Base-by-base conservation (phyloP, 345 rosid species). In the Clarkia xantiana region DNA sequence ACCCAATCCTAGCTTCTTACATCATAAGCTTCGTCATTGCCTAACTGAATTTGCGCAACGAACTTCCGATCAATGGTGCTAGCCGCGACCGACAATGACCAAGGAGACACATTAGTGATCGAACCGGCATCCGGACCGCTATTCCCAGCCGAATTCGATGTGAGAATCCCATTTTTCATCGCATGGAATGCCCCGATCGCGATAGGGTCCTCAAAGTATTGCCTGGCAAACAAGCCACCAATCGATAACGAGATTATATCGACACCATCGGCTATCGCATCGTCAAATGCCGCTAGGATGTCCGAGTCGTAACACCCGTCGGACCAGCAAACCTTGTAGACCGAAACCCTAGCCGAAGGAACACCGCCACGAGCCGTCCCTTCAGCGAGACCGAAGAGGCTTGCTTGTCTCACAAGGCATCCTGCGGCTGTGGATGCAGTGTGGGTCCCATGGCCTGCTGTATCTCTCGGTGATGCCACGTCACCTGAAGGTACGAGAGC, bases 271-370 rank as follows among this genome's bases (percentile, higher is more conserved):
- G 62, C 69, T 10, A 72, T 67, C n/a, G 78, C 81, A 44, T 76
- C 70, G 19, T 76, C 76, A 53, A 62, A 65, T n/a, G 67, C 67
- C 2, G 74, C 70, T 1, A 73, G 67, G 17, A 69, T 69, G 46
- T 66, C 70, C 0, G 71, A 60, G 3, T 9, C 39, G n/a, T 13
- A 10, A 40, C 78, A 73, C 3, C 67, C 78, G n/a, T 6, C 48
- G 0, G 47, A 17, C 78, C 78, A 69, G 45, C 75, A 73, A 1
- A 69, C 68, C 58, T 69, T 69, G 67, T 73, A 73, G 14, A 63
- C 54, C 1, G 75, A 69, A 14, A 73, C 58, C n/a, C 70, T 43
- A 4, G 72, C 70, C 1, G 47, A 29, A 9, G 78, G 70, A 16
- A 58, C 68, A 10, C 65, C 66, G 1, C 72, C 72, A 16, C 72